A percentile compares a stretch with the other conserved stretches of the same genome.
These are phyloP conservation scores for Neurospora tetrasperma DNA, from an alignment of 495 filamentous ascomycete genomes.

Conservation along the genomic window DNA sequence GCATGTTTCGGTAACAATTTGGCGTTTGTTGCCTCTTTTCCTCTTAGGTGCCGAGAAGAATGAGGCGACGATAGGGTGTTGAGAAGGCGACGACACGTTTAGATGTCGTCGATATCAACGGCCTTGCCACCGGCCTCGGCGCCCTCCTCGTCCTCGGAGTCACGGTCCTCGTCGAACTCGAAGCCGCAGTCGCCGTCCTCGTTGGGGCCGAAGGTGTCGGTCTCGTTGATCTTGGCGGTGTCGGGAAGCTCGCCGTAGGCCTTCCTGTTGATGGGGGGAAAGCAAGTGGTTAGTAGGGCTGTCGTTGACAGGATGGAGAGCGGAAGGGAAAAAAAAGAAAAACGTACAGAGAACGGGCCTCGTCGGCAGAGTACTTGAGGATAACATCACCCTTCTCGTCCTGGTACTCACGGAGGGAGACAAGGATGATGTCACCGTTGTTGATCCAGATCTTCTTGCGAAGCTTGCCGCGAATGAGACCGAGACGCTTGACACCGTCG, in stretches of 20 bases:
- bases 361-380: constrained; percentile 96
- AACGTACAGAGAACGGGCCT: constrained; percentile 68
- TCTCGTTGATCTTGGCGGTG: constrained; percentile 99
- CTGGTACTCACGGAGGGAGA: constrained; percentile 95
- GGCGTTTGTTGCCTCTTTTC: not conserved
- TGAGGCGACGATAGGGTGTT: not conserved
- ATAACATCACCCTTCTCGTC: constrained; percentile 99
- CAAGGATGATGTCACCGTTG: constrained; percentile 96
- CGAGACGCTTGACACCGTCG: constrained; percentile 80
- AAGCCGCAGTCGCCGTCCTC: constrained; percentile 72
- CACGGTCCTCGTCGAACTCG: constrained; percentile 85
- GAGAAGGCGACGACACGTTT: constrained; percentile 3
- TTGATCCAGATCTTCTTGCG: constrained; percentile 99
- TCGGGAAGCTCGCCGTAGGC: constrained; percentile 96
- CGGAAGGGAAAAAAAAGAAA: not conserved
- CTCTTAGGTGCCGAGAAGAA: not conserved
- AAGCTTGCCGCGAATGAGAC: constrained; percentile 87
- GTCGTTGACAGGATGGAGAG: not conserved
- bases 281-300: constrained; percentile 5
- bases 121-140: constrained; percentile 50
- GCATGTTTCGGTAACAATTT: not conserved
- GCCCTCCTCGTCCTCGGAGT: constrained; percentile 53
- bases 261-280: constrained; percentile 36
- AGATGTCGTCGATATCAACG: constrained; percentile 70
- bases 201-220: constrained; percentile 73